These are phyloP conservation scores for Fonsecaea erecta DNA, from an alignment of 2,329 filamentous ascomycete species.

Conservation along the genomic window DNA sequence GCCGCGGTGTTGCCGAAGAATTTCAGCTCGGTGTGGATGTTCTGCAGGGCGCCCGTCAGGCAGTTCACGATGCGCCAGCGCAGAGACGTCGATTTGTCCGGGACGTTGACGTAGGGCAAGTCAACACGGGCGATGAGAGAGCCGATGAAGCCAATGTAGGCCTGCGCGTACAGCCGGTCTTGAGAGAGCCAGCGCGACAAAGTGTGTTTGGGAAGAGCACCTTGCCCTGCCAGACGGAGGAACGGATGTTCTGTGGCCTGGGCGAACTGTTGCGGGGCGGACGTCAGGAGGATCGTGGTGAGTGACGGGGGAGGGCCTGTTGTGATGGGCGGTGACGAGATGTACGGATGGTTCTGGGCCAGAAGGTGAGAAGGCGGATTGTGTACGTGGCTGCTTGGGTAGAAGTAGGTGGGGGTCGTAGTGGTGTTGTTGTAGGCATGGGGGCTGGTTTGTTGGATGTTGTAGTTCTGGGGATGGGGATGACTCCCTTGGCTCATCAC, in stretches of 20 bases:
- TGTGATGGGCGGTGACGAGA: slow-evolving; percentile 1
- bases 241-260: slow-evolving; percentile 67
- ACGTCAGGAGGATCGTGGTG: slow-evolving; percentile 29
- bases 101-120: slow-evolving; percentile 52
- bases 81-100: slow-evolving; percentile 43
- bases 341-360: slow-evolving; percentile 5
- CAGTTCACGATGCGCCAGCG: slow-evolving; percentile 65
- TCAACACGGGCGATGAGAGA: slow-evolving; percentile 66
- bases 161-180: slow-evolving; percentile 72
- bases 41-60: slow-evolving; percentile 67
- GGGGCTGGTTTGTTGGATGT: not conserved
- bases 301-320: slow-evolving; percentile 19
- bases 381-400: slow-evolving; percentile 16
- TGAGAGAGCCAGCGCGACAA: slow-evolving; percentile 72
- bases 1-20: slow-evolving; percentile 70
- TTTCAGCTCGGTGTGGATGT: slow-evolving; percentile 68
- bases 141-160: slow-evolving; percentile 70
- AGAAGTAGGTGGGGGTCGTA: slow-evolving; percentile 12
- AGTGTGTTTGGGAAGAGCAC: slow-evolving; percentile 60
- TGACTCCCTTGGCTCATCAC: slow-evolving; percentile 4
- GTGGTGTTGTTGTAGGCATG: not conserved
- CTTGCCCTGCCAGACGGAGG: slow-evolving; percentile 67
- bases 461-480: slow-evolving; percentile 9
- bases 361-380: slow-evolving; percentile 12
- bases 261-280: slow-evolving; percentile 23